A percentile compares a stretch with the other conserved stretches of the same genome.
Evolutionary conservation across 306 rosid species (phyloP).

Genomic region (Glycine tomentella): DNA sequence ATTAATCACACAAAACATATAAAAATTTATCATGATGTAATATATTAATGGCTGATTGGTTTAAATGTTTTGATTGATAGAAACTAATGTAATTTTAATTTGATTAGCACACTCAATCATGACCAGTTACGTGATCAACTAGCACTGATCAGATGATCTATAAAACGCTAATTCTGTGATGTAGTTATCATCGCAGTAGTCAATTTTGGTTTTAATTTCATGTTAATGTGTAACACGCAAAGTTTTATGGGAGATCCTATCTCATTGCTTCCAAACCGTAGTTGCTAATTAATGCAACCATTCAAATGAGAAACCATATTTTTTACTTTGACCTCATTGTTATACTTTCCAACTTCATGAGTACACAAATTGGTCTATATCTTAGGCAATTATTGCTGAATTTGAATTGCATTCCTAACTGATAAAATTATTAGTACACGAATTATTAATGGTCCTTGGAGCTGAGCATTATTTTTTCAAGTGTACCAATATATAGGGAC

Average conservation of each 20-base stretch:
- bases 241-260: not conserved
- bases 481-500: not conserved
- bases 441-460: not conserved
- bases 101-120: not conserved
- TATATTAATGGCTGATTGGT: not conserved
- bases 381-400: not conserved
- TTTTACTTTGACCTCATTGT: not conserved
- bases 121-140: not conserved
- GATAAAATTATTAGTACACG: not conserved
- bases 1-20: not conserved
- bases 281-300: not conserved
- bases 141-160: not conserved
- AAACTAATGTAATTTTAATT: not conserved
- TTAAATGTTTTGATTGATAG: not conserved
- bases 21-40: not conserved
- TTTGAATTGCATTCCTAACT: not conserved
- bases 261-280: not conserved
- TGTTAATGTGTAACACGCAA: not conserved
- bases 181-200: not conserved
- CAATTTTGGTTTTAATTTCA: not conserved
- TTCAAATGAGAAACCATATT: not conserved
- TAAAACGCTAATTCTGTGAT: not conserved
- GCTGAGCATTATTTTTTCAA: not conserved
- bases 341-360: not conserved
- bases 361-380: not conserved